phyloP scores from a whole-genome alignment of 2,329 filamentous ascomycete genomes.

The Calonectria pauciramosa region DNA sequence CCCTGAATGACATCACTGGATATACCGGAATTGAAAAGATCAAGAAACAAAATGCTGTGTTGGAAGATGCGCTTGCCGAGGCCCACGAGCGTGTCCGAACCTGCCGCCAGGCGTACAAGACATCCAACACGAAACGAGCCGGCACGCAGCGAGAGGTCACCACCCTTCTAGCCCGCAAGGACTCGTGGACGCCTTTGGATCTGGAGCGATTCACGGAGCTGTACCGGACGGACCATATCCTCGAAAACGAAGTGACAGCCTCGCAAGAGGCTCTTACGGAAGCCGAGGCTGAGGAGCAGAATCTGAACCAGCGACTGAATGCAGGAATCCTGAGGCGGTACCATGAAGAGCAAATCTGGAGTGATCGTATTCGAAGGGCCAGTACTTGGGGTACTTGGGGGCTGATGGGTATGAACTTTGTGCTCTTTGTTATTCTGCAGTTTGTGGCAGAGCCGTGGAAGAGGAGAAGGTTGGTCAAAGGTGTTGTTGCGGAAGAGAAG shows the following conservation, averaged over 20 bases:
- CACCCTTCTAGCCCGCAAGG: conserved; percentile 91
- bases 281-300: conserved; percentile 85
- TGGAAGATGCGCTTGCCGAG: conserved; percentile 69
- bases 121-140: conserved; percentile 87
- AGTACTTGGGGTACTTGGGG: conserved; percentile 99
- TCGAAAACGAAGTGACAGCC: conserved; percentile 85
- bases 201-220: conserved; percentile 94
- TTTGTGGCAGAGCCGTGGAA: conserved; percentile 95
- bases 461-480: conserved; percentile 82
- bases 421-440: conserved; percentile 88
- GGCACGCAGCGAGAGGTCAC: conserved; percentile 96
- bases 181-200: conserved; percentile 88
- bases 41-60: conserved; percentile 80
- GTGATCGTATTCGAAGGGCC: conserved; percentile 94
- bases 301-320: conserved; percentile 80
- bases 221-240: conserved; percentile 92
- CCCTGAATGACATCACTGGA: conserved; percentile 93
- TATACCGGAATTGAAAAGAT: conserved; percentile 92
- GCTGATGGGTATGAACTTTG: conserved; percentile 95
- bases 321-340: conserved; percentile 90
- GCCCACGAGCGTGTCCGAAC: conserved; percentile 77
- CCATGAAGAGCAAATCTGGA: conserved; percentile 99
- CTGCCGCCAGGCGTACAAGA: conserved; percentile 82
- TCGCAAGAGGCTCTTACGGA: conserved; percentile 80
- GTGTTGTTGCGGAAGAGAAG: conserved; percentile 85